Base-by-base conservation (phyloP, 371 early-diverging fungal species). In the Rhizopus sp. region DNA sequence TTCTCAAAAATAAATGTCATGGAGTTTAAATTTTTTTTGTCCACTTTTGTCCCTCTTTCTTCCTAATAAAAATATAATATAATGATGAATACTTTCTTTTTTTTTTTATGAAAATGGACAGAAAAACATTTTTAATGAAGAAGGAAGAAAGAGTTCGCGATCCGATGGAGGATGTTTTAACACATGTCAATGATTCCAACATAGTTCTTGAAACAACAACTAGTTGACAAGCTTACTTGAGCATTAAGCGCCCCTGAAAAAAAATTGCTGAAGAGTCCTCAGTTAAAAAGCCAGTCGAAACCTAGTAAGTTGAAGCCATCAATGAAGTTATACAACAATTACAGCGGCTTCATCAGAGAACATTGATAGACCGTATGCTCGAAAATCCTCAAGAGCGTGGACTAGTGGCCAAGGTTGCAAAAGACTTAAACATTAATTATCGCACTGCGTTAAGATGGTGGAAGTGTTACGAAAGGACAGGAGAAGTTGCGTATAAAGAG, bases 211-310 rank as follows among this genome's bases (percentile, higher is more conserved):
- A 50, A 52, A 58, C 44, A 51, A 58, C 46, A 35, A 58, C 37
- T 51, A 51, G 52, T 51, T 42, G 58, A 58, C 44, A 58, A 58
- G 51, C 41, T 42, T 58, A 58, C 50, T 58, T 58, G 58, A 50
- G 59, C 46, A 52, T 51, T 52, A 58, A 58, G 52, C 52, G 51
- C 45, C 59, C 59, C 59, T n/a, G n/a, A n/a, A 37, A 51, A 58
- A 52, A 58, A 44, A 29, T 44, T 29, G 17, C 23, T 51, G 59
- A 52, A 52, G 44, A 37, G 16, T 35, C 42, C 16, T 55, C 47
- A 55, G 46, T 45, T 51, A 58, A 17, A 51, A 58, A 58, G 51
- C 52, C n/a, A 51, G 52, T 58, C 63, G 54, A 53, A 53, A 41
- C 53, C 53, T 52, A 52, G 40, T 52, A 52, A 52, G 37, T 52